These are phyloP conservation scores for Gloeophyllum trabeum DNA, from an alignment of 768 basidiomycete species.

Conservation along the genomic window DNA sequence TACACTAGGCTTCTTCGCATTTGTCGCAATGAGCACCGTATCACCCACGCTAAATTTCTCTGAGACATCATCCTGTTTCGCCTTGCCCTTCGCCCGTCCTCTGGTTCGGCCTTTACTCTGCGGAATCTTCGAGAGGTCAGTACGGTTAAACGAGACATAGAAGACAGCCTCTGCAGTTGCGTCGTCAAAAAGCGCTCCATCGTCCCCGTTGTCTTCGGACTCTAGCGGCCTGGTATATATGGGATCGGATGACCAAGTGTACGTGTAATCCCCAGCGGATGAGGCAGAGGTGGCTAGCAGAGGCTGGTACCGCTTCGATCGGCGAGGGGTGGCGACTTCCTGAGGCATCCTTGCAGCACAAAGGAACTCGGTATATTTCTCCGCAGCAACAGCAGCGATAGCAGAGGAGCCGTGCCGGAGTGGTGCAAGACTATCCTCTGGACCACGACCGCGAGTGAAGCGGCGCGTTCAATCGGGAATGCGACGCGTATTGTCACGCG, in stretches of 20 bases:
- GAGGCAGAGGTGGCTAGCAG: conserved; percentile 3
- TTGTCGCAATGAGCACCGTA: conserved; percentile 47
- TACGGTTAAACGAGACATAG: too few species aligned
- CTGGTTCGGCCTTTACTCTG: conserved; percentile 4
- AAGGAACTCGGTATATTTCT: too few species aligned
- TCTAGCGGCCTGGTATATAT: conserved; percentile 7
- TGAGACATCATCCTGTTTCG: not conserved
- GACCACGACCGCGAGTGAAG: too few species aligned
- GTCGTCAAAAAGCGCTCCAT: conserved; percentile 6
- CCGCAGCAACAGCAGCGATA: too few species aligned
- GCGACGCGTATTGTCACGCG: too few species aligned
- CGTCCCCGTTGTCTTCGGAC: conserved; percentile 7
- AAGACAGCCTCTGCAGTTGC: not conserved
- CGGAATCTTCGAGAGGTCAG: conserved; percentile 7
- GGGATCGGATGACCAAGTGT: conserved; percentile 6
- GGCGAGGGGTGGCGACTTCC: too few species aligned
- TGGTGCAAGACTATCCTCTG: too few species aligned
- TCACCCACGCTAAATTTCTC: conserved; percentile 49
- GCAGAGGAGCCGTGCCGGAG: too few species aligned
- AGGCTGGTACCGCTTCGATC: conserved; percentile 10
- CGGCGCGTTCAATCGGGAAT: too few species aligned
- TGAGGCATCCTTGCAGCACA: too few species aligned
- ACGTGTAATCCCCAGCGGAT: not conserved
- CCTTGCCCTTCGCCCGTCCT: conserved; percentile 1
- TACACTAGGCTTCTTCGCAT: conserved; percentile 40